Evolutionary conservation across 2,329 filamentous ascomycete genomes (phyloP), one percentile per base, ranked within the genome.

Genomic region (Phaeophleospora eucalypticola): DNA sequence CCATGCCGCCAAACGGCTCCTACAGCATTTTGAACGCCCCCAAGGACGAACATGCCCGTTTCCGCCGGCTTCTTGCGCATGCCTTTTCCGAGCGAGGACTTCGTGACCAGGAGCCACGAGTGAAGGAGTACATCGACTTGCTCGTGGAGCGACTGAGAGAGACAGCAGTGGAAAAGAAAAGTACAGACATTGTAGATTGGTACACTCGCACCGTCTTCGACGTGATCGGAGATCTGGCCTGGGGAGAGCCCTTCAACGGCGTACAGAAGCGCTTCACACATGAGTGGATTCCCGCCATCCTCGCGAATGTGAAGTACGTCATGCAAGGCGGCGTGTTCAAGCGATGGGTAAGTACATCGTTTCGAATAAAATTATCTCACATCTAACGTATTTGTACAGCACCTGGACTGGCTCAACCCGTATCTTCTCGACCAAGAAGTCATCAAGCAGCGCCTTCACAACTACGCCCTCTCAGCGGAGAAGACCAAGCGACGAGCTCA

Each of bases 61-160:
- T 52, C 18, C 44, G 52, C 32, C 45, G 51, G 15, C 47, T 53
- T 19, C 39, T 56, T 3, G 44, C 48, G 14, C 43, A 58, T 21
- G 44, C 53, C 4, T 49, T 53, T 40, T 43, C 37, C 3, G 51
- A 56, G 18, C 65, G 65, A 39, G 68, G 68, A 1, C 47, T 73
- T 12, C 41, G 46, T 14, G 48, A 67, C 38, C 67, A 70, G 40
- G 64, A 68, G 49, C 63, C 62, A 1, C 62, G 67, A 56, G 42
- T 74, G 48, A 59, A 60, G 46, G 44, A 56, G 1, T 71, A 73
- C 48, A 64, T 70, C 14, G 58, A 68, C 42, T 49, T 71, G 4
- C 65, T 73, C 24, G 60, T 73, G 17, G 21, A 43, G 12, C 38
- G 47, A 35, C 41, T 55, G 8, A 33, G 27, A 18, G 46, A 51